Evolutionary conservation across 2,329 filamentous ascomycete genomes (phyloP), one percentile per base, ranked within the genome.

Genomic region (Chaetomium globosum): DNA sequence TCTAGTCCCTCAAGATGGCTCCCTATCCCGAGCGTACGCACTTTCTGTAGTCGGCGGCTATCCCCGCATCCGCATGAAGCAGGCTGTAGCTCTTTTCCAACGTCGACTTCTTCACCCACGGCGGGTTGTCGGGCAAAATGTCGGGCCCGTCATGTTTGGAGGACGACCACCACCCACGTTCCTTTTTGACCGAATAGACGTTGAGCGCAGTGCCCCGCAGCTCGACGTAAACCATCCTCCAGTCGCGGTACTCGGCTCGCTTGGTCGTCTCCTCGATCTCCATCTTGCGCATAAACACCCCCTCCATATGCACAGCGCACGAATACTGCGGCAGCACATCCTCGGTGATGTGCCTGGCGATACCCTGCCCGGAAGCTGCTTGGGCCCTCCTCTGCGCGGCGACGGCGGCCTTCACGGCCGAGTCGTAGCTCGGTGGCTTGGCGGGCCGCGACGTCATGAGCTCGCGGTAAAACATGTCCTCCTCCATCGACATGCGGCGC

Each of bases 1-100:
- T 30, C 21, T 39, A 4, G 23, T 13, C 36, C 36, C 19, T 9
- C n/a, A 52, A 52, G 52, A 19, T 30, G 36, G 9, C 43, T 19
- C 49, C 39, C 8, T 8, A 19, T 13, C 26, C n/a, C 2, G 12
- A 33, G 28, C 3, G 21, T 49, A 80, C 84, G 71, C 76, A 87
- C 83, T 91, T 90, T 71, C 84, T 82, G 74, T 90, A 89, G 75
- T 93, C 90, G 19, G 86, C 84, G 10, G 90, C 90, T 67, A 92
- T 84, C 12, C 90, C 90, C 26, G 89, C 85, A 75, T 93, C 90
- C 26, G 89, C 90, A 73, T 92, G 88, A 68, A 91, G 84, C 56
- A 93, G 80, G 60, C 87, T 89, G 74, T 91, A 93, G n/a, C 83
- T 84, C 74, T 82, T 85, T 68, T 91, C 79, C 46, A 92, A 76